Percentiles rank a stretch among this genome's conserved stretches.
Conservation (phyloP, 345 rosid genomes). For the Lepidium aucheri region DNA sequence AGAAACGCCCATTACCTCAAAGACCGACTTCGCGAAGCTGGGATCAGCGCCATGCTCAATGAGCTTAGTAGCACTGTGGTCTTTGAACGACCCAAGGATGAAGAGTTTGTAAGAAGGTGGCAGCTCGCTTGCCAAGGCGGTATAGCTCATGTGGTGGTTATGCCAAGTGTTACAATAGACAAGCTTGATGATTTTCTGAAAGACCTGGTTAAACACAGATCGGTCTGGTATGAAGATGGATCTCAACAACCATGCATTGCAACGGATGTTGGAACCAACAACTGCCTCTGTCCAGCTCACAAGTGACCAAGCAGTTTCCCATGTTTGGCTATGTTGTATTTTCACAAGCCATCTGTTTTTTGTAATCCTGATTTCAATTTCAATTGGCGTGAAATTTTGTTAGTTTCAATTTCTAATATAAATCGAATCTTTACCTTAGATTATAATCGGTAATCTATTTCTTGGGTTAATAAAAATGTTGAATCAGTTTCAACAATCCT, state of each 20-base stretch:
- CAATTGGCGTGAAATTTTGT: conserved; percentile 1
- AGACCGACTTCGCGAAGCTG: conserved; percentile 52
- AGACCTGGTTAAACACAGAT: conserved; percentile 48
- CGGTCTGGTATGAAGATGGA: conserved; percentile 53
- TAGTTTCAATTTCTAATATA: background rate
- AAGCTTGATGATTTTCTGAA: conserved; percentile 69
- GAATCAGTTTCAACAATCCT: background rate
- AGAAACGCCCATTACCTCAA: conserved; percentile 86
- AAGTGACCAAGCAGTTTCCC: conserved; percentile 20
- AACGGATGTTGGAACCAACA: conserved; percentile 51
- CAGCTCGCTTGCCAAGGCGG: conserved; percentile 90
- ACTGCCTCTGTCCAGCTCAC: conserved; percentile 62
- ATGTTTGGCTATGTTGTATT: background rate
- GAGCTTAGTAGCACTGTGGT: conserved; percentile 96
- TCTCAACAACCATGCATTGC: conserved; percentile 56
- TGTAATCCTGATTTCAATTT: background rate
- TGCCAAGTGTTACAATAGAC: conserved; percentile 79
- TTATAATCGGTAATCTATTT: background rate
- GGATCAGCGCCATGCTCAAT: conserved; percentile 87
- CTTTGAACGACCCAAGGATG: conserved; percentile 83
- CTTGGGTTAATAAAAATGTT: background rate
- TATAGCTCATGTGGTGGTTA: conserved; percentile 88
- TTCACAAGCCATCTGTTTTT: background rate
- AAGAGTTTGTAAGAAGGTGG: conserved; percentile 88
- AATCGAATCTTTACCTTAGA: background rate